Conservation (phyloP, 306 rosid species). For the Spatholobus suberectus region DNA sequence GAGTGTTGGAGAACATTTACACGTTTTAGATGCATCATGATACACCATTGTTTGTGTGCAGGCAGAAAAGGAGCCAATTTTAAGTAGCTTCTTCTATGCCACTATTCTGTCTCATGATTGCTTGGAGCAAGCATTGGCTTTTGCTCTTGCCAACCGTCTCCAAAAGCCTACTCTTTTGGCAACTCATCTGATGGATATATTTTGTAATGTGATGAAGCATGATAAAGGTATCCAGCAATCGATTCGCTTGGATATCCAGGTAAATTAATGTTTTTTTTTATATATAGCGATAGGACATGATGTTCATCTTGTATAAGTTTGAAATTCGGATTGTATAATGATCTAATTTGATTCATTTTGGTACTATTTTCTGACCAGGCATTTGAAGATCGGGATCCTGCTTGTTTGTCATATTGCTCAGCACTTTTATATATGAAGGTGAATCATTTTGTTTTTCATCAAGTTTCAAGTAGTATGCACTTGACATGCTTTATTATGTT, state of each 20-base stretch:
- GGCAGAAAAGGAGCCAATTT: constrained; percentile 87
- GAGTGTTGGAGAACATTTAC: neutral
- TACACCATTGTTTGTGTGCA: constrained; percentile 33
- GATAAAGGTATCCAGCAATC: constrained; percentile 61
- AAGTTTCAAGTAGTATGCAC: neutral
- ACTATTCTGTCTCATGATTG: constrained; percentile 77
- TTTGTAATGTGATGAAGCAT: constrained; percentile 60
- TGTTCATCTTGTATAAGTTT: neutral
- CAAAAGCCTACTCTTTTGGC: constrained; percentile 84
- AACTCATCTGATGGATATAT: constrained; percentile 79
- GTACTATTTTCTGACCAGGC: constrained; percentile 55
- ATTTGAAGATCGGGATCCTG: constrained; percentile 72
- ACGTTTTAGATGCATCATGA: neutral
- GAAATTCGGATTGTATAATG: neutral
- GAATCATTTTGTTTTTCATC: neutral
- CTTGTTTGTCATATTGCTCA: constrained; percentile 76
- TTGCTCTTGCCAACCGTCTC: constrained; percentile 74
- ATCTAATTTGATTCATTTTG: neutral
- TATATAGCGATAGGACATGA: neutral
- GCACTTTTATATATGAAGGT: constrained; percentile 75
- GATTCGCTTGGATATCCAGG: constrained; percentile 77
- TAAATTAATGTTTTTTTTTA: constrained; percentile 15
- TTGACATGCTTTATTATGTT: neutral
- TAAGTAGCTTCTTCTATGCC: constrained; percentile 81
- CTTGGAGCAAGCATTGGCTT: constrained; percentile 85